Percentiles rank a stretch among this genome's conserved stretches.
phyloP scores from a whole-genome alignment of 805 yeast genomes.

The Candida palmyrensis region DNA sequence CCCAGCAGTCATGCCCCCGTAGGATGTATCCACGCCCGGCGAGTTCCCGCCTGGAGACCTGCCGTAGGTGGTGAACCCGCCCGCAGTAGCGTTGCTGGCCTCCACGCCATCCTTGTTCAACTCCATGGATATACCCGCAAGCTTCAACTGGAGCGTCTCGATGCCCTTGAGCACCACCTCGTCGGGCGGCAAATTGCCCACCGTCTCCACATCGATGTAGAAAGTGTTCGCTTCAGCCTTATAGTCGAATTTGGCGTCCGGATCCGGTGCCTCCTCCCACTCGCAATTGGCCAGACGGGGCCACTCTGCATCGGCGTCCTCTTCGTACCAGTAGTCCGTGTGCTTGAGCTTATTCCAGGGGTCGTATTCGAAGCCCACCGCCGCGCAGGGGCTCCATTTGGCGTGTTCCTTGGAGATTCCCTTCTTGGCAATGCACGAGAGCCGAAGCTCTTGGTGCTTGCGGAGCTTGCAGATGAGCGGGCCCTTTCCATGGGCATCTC shows the following conservation, averaged over 20 bases:
- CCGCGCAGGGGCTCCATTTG: constrained; percentile 96
- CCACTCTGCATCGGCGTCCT: constrained; percentile 86
- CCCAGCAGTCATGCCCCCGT: constrained; percentile 30
- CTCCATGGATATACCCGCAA: constrained; percentile 81
- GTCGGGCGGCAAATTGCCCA: constrained; percentile 83
- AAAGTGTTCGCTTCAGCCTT: constrained; percentile 75
- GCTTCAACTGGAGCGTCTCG: constrained; percentile 78
- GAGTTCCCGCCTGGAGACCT: constrained; percentile 32
- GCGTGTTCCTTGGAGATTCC: constrained; percentile 98
- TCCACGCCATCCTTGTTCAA: constrained; percentile 43
- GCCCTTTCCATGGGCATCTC: constrained; percentile 69
- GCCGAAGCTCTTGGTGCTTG: constrained; percentile 83
- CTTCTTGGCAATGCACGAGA: constrained; percentile 93
- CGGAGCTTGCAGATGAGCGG: constrained; percentile 87
- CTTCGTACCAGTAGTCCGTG: constrained; percentile 96
- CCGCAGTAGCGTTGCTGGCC: constrained; percentile 32
- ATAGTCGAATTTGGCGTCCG: constrained; percentile 82
- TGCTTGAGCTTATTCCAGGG: constrained; percentile 98
- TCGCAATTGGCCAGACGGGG: constrained; percentile 84
- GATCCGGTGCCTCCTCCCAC: constrained; percentile 93
- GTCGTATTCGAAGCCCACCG: constrained; percentile 94
- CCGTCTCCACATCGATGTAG: constrained; percentile 88
- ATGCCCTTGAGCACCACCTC: constrained; percentile 86
- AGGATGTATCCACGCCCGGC: constrained; percentile 21
- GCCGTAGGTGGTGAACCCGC: constrained; percentile 46